These are phyloP conservation scores for Phragmites australis DNA, from an alignment of 176 grass and related monocot genomes.

Conservation along the genomic window DNA sequence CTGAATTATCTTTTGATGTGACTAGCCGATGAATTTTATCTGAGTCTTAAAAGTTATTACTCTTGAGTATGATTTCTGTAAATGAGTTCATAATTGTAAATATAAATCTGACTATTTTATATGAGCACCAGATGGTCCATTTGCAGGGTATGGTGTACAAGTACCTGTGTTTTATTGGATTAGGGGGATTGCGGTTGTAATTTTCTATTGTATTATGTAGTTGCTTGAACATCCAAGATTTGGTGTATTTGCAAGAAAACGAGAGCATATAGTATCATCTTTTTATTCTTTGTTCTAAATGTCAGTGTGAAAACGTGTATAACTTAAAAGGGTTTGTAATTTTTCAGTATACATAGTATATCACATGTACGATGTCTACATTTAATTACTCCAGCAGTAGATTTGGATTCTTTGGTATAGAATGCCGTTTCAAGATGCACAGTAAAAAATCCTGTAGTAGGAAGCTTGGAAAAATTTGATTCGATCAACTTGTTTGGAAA, in stretches of 20 bases:
- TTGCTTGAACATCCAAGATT: neutral
- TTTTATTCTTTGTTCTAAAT: constrained; percentile 15
- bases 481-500: neutral
- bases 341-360: neutral
- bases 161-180: neutral
- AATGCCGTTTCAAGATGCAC: neutral
- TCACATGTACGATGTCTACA: neutral
- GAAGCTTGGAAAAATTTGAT: neutral
- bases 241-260: neutral
- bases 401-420: constrained; percentile 1
- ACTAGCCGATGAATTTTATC: constrained; percentile 6
- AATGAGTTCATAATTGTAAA: neutral
- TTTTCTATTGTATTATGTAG: neutral
- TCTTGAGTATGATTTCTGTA: neutral
- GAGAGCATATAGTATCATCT: neutral
- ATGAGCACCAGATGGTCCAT: neutral
- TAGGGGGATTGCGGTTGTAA: neutral
- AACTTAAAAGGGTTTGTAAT: neutral
- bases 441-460: neutral
- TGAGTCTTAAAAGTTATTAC: neutral
- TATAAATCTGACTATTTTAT: neutral
- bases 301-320: neutral
- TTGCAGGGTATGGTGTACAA: no score
- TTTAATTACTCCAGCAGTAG: neutral
- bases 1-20: neutral